phyloP scores from a whole-genome alignment of 768 basidiomycete species.

The Xanthoconium purpureum region DNA sequence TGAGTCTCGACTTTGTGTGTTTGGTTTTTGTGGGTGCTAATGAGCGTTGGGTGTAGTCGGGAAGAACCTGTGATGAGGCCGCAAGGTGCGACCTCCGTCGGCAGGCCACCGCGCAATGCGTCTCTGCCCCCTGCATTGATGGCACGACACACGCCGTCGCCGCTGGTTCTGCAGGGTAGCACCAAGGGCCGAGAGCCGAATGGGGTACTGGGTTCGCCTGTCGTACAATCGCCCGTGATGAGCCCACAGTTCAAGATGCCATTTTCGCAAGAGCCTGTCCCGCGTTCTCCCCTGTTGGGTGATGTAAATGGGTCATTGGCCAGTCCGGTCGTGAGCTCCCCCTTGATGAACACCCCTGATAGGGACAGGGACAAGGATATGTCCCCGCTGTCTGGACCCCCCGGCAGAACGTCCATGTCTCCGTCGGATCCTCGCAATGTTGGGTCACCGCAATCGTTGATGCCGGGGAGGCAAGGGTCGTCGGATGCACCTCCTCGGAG shows the following conservation, averaged over 20 bases:
- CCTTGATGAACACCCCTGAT: conserved; percentile 8
- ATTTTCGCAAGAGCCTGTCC: conserved; percentile 26
- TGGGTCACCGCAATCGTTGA: conserved; percentile 12
- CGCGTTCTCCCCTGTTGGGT: conserved; percentile 3
- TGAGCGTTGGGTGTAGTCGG: conserved; percentile 7
- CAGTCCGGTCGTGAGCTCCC: conserved; percentile 15
- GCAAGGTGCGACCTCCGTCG: not conserved
- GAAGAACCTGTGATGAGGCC: conserved; percentile 23
- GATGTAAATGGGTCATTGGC: conserved; percentile 1
- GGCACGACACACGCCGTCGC: conserved; percentile 16
- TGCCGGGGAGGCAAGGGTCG: conserved; percentile 14
- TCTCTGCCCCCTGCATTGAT: conserved; percentile 22
- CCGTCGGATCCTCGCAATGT: conserved; percentile 9
- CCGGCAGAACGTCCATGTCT: conserved; percentile 13
- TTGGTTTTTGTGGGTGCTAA: not conserved
- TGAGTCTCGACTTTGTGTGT: not conserved
- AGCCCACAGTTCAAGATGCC: conserved; percentile 30
- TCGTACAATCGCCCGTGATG: conserved; percentile 39
- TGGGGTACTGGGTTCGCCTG: conserved; percentile 2
- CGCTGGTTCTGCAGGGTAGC: conserved; percentile 14
- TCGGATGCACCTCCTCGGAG: conserved; percentile 16
- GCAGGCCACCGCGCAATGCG: conserved; percentile 2
- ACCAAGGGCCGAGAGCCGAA: conserved; percentile 5
- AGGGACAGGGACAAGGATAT: conserved; percentile 26
- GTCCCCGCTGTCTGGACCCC: conserved; percentile 6